Evolutionary conservation across 1,284 basidiomycete species (phyloP).

Genomic region (Leucoagaricus sp.): DNA sequence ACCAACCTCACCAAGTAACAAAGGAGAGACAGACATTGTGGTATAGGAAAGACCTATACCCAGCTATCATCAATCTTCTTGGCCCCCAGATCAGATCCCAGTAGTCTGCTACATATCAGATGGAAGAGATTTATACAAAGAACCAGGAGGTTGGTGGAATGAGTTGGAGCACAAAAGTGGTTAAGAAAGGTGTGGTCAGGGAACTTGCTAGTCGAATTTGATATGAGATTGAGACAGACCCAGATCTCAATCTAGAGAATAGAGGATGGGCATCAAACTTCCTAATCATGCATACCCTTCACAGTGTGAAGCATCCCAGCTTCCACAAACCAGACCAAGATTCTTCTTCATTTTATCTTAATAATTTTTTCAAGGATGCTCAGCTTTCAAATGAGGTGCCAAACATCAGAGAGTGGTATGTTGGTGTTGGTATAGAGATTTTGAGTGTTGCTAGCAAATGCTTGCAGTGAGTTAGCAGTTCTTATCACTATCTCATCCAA

Average conservation of each 20-base stretch:
- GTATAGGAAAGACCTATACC: conserved; percentile 22
- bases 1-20: conserved; percentile 11
- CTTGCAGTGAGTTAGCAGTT: conserved; percentile 11
- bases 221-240: not conserved
- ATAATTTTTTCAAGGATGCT: conserved; percentile 15
- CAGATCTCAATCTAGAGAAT: not conserved
- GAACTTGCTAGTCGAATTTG: not conserved
- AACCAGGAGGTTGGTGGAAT: not conserved
- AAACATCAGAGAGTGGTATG: conserved; percentile 8
- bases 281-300: conserved; percentile 16
- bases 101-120: conserved; percentile 18
- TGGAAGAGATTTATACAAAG: conserved; percentile 4
- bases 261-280: not conserved
- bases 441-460: not conserved
- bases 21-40: conserved; percentile 18
- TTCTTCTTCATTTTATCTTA: conserved; percentile 1
- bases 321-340: conserved; percentile 11
- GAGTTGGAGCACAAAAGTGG: conserved; percentile 19
- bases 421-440: conserved; percentile 16
- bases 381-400: too few relatives aligned
- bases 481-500: not conserved
- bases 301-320: conserved; percentile 25
- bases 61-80: not conserved
- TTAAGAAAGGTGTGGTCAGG: conserved; percentile 23
- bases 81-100: conserved; percentile 15